Base-by-base conservation (phyloP, 1,139 yeast genomes). In the Candida tetrigidarum region DNA sequence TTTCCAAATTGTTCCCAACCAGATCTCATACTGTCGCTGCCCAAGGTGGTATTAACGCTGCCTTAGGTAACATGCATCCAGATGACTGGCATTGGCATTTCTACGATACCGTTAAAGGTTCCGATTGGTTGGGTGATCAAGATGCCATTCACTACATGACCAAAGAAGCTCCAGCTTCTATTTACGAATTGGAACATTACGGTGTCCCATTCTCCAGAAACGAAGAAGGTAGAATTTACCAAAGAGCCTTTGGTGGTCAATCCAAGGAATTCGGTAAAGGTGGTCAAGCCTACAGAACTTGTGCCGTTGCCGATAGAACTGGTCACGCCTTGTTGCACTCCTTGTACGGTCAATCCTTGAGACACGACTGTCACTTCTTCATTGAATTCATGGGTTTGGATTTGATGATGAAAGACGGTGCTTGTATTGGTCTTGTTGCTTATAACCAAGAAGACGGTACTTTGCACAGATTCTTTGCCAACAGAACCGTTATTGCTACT, bases 71-170 rank as follows among this genome's bases (percentile, higher is more conserved):
- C 78, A 92, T 93, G 97, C 98, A 95, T 76, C 78, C 81, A 57
- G 99, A 93, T 70, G 93, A 92, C 76, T 93, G 99, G 99, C 95
- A 89, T 69, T 93, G 99, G 98, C 99, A 93, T 73, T 92, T 93
- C 97, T 92, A 92, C 73, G 99, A 93, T 66, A 93, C 99, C 62
- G 99, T 93, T 61, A 93, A 93, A 76, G 99, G 99, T 54, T 91
- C 97, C n/a, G 99, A 93, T 75, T 93, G 99, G 99, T 83, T 93
- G 53, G 99, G 99, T 61, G 99, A 93, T 74, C 99, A 93, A 75
- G 99, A 93, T 65, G 97, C 99, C 46, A 93, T 93, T 66, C 98
- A 93, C 73, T 93, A 93, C 76, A 93, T 93, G 99, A 92, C 99
- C 51, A 85, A 92, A 68, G 98, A 93, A 73, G 99, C 99, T 19